Evolutionary conservation across 139 green algal genomes (phyloP), one percentile per base, ranked within the genome.

Genomic region (Chlamydomonas urium): DNA sequence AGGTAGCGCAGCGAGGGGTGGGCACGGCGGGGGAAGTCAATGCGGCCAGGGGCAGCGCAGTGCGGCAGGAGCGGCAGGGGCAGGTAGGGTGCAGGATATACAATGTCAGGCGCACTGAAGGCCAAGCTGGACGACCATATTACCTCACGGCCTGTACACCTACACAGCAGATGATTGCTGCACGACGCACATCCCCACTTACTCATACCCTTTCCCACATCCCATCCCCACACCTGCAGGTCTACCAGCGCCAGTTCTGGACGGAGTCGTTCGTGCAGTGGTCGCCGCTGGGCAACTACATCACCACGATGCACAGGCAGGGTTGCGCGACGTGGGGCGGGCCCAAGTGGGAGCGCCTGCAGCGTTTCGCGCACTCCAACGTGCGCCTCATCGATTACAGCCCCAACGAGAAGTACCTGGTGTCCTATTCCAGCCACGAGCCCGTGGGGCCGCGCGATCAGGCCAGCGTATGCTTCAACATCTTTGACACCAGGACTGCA

Each of bases 191-290:
- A n/a, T n/a, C n/a, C n/a, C n/a, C n/a, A n/a, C n/a, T n/a, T n/a
- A n/a, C n/a, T n/a, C n/a, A n/a, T n/a, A n/a, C n/a, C n/a, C n/a
- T n/a, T n/a, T n/a, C n/a, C n/a, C n/a, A n/a, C n/a, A n/a, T n/a
- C n/a, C n/a, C n/a, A n/a, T n/a, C n/a, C n/a, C n/a, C n/a, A n/a
- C n/a, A n/a, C n/a, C n/a, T 31, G 36, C 72, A 85, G 77, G 85
- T 88, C 14, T 90, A 90, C 79, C 69, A 82, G 70, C 81, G 89
- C 48, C 66, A 85, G 28, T 92, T 89, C 80, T 97, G 93, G 93
- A 97, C 93, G 23, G 93, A 98, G 76, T 86, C 74, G 1, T 97
- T 95, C 81, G 89, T 98, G 72, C 85, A 94, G 83, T 98, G 94
- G 94, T 93, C 87, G 1, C 91, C 91, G 3, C 74, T 81, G 33